Base-by-base conservation (phyloP, 2,329 filamentous ascomycete genomes). In the Hypoxylon rubiginosum region DNA sequence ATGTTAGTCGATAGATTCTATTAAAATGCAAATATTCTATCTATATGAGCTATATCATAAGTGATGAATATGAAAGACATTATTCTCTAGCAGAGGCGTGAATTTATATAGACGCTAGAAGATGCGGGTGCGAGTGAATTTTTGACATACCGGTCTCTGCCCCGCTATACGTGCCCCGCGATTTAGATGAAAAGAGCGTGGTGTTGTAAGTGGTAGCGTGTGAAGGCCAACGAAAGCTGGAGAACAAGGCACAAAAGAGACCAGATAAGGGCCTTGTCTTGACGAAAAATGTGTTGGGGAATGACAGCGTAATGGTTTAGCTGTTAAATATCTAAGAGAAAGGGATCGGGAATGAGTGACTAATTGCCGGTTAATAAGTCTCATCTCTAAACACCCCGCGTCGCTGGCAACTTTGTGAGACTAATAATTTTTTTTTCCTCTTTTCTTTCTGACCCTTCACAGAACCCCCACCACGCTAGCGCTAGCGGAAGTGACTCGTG, bases 101-200 rank as follows among this genome's bases (percentile, higher is more conserved):
- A 19, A 32, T n/a, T 28, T 17, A 58, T 58, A 39, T 57, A 56
- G 51, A 59, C 58, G 46, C 34, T 57, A 39, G 46, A 55, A 60
- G 50, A 50, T 62, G 46, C 21, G 58, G 48, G 45, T 10, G 26
- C 36, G 63, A 58, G 55, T 64, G 61, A 67, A 63, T 58, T 65
- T 66, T 41, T 34, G 61, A 50, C 46, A 28, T 50, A 50, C 46
- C 46, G 26, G 43, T 65, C 62, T 56, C 61, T 71, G 70, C 68
- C 70, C 72, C 68, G 62, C 70, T 64, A 62, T 51, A 56, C 50
- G 32, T 60, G 62, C 70, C 70, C 68, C 66, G 55, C 69, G 71
- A 71, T 66, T 53, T 28, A 45, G 60, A 60, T 34, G 45, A 51
- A 66, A 66, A 63, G 30, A 50, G 48, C 41, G 62, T 50, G 62